phyloP scores from a whole-genome alignment of 768 basidiomycete species.

The Mycena rebaudengoi region DNA sequence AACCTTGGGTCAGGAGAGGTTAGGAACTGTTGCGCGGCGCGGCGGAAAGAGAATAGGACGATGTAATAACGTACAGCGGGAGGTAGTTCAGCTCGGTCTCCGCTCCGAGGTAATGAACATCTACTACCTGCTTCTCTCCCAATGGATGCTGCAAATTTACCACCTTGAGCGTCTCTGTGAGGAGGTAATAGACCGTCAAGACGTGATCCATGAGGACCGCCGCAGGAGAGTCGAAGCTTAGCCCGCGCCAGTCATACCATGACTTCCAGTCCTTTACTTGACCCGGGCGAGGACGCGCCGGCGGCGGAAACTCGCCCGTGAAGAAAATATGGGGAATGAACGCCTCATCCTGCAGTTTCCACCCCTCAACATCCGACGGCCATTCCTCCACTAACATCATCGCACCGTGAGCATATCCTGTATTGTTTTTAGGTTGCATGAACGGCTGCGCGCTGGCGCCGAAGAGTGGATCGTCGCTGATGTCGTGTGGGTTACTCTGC shows the following conservation, averaged over 20 bases:
- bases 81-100: constrained; percentile 52
- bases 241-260: constrained; percentile 51
- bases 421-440: not conserved
- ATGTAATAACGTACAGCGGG: constrained; percentile 42
- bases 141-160: constrained; percentile 32
- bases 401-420: constrained; percentile 42
- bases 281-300: constrained; percentile 33
- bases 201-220: constrained; percentile 50
- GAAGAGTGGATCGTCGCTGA: not conserved
- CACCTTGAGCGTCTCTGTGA: constrained; percentile 43
- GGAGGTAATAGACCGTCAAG: constrained; percentile 46
- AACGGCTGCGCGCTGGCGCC: not conserved
- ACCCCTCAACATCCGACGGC: constrained; percentile 39
- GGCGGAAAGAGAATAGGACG: not conserved
- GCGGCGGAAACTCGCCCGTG: constrained; percentile 33
- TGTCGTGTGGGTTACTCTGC: constrained; percentile 37
- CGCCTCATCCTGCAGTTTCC: constrained; percentile 41
- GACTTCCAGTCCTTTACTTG: constrained; percentile 49
- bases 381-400: constrained; percentile 36
- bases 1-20: constrained; percentile 36
- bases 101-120: constrained; percentile 48
- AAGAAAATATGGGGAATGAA: constrained; percentile 43
- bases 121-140: constrained; percentile 34
- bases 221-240: constrained; percentile 48
- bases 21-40: not conserved